These are phyloP conservation scores for Pluteus cervinus DNA, from an alignment of 768 basidiomycete species.

Conservation along the genomic window DNA sequence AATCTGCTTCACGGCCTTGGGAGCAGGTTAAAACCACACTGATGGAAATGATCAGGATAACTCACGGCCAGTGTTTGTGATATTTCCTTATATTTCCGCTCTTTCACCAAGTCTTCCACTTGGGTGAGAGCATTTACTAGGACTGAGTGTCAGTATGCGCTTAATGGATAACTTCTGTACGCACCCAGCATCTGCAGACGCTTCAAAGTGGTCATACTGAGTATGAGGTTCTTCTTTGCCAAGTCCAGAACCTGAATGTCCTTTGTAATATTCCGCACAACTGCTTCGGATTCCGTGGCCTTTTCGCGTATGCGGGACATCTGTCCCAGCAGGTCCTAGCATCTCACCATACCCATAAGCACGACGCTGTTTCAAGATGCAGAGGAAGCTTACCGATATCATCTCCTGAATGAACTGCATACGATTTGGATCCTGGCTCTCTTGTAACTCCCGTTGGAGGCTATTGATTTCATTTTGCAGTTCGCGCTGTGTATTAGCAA, in stretches of 20 bases:
- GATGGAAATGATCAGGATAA: conserved; percentile 6
- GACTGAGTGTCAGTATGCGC: conserved; percentile 1
- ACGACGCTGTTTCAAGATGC: not conserved
- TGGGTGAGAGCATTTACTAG: conserved; percentile 80
- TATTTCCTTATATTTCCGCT: conserved; percentile 78
- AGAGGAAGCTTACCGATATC: conserved; percentile 65
- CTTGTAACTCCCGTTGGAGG: conserved; percentile 60
- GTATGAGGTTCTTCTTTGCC: conserved; percentile 88
- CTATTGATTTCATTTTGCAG: conserved; percentile 67
- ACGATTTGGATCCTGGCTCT: conserved; percentile 79
- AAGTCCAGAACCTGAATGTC: conserved; percentile 94
- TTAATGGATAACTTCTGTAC: too few species aligned
- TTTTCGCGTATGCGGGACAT: conserved; percentile 96
- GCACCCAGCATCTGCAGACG: conserved; percentile 90
- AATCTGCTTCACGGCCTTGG: conserved; percentile 84
- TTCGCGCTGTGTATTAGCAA: conserved; percentile 63
- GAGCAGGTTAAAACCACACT: conserved; percentile 5
- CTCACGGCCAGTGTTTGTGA: conserved; percentile 72
- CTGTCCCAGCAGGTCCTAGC: conserved; percentile 86
- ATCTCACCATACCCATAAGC: conserved; percentile 7
- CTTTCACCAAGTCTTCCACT: conserved; percentile 70
- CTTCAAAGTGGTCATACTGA: conserved; percentile 86
- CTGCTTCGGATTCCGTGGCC: conserved; percentile 93
- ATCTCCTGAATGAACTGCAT: conserved; percentile 94
- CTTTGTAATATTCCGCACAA: conserved; percentile 91